Evolutionary conservation across 805 yeast genomes (phyloP).

Genomic region (Lachancea nothofagi): DNA sequence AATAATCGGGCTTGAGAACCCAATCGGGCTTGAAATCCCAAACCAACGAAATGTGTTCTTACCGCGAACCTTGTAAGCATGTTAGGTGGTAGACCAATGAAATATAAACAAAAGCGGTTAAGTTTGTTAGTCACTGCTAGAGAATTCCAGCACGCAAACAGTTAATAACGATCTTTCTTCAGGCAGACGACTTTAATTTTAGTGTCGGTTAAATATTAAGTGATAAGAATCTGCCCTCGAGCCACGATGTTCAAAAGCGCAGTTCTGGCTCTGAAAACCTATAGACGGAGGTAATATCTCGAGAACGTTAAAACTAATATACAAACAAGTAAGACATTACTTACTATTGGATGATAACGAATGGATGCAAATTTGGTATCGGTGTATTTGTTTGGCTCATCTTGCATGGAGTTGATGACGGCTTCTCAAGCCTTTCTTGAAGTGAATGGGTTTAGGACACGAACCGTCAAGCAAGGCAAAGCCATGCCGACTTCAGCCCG

Average conservation of each 20-base stretch:
- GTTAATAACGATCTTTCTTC: too few relatives aligned
- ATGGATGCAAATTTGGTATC: slow-evolving; percentile 9
- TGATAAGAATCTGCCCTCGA: too few relatives aligned
- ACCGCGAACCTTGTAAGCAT: too few relatives aligned
- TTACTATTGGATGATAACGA: slow-evolving; percentile 1
- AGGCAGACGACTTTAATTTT: too few relatives aligned
- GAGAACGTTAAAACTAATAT: slow-evolving; percentile 2
- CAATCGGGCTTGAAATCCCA: neutral
- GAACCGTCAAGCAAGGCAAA: slow-evolving; percentile 87
- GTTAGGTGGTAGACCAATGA: too few relatives aligned
- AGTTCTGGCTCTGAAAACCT: neutral
- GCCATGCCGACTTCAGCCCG: slow-evolving; percentile 95
- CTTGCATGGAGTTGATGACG: neutral
- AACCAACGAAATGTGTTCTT: neutral
- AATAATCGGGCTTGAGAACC: neutral
- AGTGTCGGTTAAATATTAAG: too few relatives aligned
- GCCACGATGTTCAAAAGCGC: too few relatives aligned
- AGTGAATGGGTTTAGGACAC: slow-evolving; percentile 82
- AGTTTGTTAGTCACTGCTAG: too few relatives aligned
- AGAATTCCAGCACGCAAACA: too few relatives aligned
- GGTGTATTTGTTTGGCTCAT: neutral
- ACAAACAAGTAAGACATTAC: slow-evolving; percentile 15
- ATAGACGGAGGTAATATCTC: neutral
- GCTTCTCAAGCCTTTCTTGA: slow-evolving; percentile 1
- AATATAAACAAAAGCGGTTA: too few relatives aligned